phyloP scores from a whole-genome alignment of 2,329 filamentous ascomycete genomes.

The Fusarium sp. region DNA sequence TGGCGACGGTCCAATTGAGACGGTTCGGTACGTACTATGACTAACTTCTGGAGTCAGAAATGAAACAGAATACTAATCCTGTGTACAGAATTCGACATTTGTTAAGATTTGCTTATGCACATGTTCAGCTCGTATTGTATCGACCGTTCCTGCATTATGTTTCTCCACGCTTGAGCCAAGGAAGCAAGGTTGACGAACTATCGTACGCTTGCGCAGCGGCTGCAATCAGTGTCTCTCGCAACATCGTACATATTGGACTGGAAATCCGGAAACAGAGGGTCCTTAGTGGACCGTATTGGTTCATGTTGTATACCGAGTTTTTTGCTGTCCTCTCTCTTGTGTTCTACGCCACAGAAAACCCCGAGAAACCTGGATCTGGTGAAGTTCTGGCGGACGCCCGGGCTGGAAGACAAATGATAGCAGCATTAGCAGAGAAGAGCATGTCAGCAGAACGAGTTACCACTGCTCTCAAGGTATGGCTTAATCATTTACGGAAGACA shows the following conservation, averaged over 20 bases:
- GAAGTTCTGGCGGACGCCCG: conserved; percentile 88
- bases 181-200: conserved; percentile 74
- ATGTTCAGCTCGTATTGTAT: conserved; percentile 85
- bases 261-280: conserved; percentile 80
- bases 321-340: conserved; percentile 83
- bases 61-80: conserved; percentile 15
- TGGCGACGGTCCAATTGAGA: conserved; percentile 77
- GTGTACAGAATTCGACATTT: conserved; percentile 72
- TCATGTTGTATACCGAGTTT: conserved; percentile 85
- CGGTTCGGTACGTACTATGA: conserved; percentile 72
- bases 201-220: conserved; percentile 79
- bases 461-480: conserved; percentile 76
- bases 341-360: conserved; percentile 84
- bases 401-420: conserved; percentile 85
- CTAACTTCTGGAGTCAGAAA: not conserved
- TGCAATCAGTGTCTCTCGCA: conserved; percentile 70
- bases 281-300: conserved; percentile 87
- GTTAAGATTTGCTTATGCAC: conserved; percentile 81
- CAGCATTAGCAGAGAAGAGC: conserved; percentile 81
- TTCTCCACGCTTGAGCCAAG: conserved; percentile 69
- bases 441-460: conserved; percentile 91
- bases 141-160: conserved; percentile 87
- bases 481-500: not conserved
- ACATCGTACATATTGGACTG: conserved; percentile 82
- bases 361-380: conserved; percentile 76